These are phyloP conservation scores for Penicillium riverlandense DNA, from an alignment of 495 filamentous ascomycete species.

Conservation along the genomic window DNA sequence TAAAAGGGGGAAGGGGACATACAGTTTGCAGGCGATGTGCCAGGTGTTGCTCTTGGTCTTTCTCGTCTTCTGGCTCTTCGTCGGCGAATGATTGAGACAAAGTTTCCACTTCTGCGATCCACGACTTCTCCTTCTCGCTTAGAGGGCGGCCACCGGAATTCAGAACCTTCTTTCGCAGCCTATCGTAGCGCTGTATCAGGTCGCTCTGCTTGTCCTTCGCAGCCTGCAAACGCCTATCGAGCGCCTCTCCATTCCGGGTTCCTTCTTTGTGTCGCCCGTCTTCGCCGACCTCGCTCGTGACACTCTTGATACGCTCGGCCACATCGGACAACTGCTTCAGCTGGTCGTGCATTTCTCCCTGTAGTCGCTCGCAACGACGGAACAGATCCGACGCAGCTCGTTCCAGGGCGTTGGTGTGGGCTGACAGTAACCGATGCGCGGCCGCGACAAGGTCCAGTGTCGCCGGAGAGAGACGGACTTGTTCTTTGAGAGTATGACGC, in stretches of 20 bases:
- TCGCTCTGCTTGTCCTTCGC: constrained; percentile 52
- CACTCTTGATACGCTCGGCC: constrained; percentile 54
- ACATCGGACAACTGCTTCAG: constrained; percentile 61
- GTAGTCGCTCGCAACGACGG: constrained; percentile 64
- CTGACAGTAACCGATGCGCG: constrained; percentile 65
- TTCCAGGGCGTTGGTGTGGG: constrained; percentile 66
- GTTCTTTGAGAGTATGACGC: constrained; percentile 56
- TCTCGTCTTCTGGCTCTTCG: constrained; percentile 5
- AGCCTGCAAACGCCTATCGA: constrained; percentile 53
- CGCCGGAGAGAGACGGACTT: constrained; percentile 65
- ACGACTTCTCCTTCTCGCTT: constrained; percentile 66
- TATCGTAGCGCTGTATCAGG: constrained; percentile 57
- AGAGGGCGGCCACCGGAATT: constrained; percentile 54
- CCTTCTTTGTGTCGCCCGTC: constrained; percentile 33
- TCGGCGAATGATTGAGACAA: constrained; percentile 30
- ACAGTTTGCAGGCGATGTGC: constrained; percentile 32
- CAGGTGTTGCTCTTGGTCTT: constrained; percentile 21
- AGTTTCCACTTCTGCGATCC: constrained; percentile 54
- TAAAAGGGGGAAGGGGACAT: constrained; percentile 16
- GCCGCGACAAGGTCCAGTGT: constrained; percentile 70
- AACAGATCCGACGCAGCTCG: constrained; percentile 77
- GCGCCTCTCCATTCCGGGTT: constrained; percentile 38
- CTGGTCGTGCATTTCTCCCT: constrained; percentile 64
- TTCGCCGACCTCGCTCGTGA: constrained; percentile 56
- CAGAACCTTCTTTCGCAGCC: constrained; percentile 51